These are phyloP conservation scores for Pholiota microspora DNA, from an alignment of 768 basidiomycete genomes.

Conservation along the genomic window DNA sequence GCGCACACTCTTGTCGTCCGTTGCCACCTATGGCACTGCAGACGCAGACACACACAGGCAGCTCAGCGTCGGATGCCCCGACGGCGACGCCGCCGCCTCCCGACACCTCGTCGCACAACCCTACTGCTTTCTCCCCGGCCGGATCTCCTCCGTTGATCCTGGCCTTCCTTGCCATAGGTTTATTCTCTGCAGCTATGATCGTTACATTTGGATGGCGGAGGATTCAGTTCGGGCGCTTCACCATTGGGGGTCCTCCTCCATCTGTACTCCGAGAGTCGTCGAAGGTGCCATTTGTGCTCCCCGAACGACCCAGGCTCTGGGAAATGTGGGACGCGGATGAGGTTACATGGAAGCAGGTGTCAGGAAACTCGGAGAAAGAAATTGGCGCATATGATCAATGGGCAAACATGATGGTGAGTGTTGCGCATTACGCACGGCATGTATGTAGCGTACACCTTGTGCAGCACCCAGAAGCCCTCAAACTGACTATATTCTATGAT, in stretches of 20 bases:
- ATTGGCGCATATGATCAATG: not conserved
- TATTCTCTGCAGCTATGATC: slow-evolving; percentile 50
- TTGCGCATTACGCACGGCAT: slow-evolving; percentile 18
- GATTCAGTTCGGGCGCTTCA: slow-evolving; percentile 22
- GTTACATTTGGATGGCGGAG: slow-evolving; percentile 47
- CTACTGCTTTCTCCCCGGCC: slow-evolving; percentile 23
- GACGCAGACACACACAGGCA: slow-evolving; percentile 10
- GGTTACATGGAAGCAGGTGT: slow-evolving; percentile 8
- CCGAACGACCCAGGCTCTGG: slow-evolving; percentile 43
- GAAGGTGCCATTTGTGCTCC: slow-evolving; percentile 9
- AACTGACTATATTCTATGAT: too few relatives aligned
- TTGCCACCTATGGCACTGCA: slow-evolving; percentile 18
- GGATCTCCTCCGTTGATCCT: slow-evolving; percentile 56
- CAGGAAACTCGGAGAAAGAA: slow-evolving; percentile 6
- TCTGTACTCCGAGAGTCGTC: not conserved
- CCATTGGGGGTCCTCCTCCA: slow-evolving; percentile 1
- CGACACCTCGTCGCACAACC: not conserved
- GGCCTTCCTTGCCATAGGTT: slow-evolving; percentile 56
- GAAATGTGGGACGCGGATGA: slow-evolving; percentile 33
- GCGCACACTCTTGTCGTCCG: slow-evolving; percentile 1
- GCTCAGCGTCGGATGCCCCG: not conserved
- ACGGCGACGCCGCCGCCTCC: not conserved
- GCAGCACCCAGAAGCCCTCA: too few relatives aligned
- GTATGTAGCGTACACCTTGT: not conserved
- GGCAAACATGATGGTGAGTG: slow-evolving; percentile 26